phyloP scores from a whole-genome alignment of 2,329 filamentous ascomycete genomes.

The Elsinoe australis region DNA sequence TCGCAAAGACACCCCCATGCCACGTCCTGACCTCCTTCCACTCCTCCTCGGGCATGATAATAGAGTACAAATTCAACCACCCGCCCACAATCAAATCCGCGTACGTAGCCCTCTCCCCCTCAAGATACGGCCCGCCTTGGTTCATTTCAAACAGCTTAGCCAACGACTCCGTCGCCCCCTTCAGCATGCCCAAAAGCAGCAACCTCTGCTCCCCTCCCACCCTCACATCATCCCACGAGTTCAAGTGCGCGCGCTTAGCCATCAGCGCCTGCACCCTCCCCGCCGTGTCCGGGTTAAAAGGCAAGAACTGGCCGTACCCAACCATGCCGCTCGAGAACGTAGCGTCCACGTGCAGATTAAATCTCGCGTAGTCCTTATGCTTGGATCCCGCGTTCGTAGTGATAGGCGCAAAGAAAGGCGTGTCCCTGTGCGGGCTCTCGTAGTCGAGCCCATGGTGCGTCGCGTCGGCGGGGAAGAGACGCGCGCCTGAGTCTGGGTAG shows the following conservation, averaged over 20 bases:
- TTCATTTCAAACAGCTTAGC: slow-evolving; percentile 21
- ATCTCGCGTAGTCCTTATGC: slow-evolving; percentile 34
- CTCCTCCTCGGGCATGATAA: slow-evolving; percentile 18
- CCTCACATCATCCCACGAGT: slow-evolving; percentile 38
- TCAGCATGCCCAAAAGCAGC: slow-evolving; percentile 27
- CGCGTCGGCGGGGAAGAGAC: slow-evolving; percentile 44
- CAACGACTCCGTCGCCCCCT: slow-evolving; percentile 21
- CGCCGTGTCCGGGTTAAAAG: slow-evolving; percentile 45
- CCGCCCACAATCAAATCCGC: slow-evolving; percentile 52
- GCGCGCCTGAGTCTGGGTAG: slow-evolving; percentile 40
- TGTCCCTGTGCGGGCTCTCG: too few relatives aligned
- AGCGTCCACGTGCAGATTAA: slow-evolving; percentile 50
- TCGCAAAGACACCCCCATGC: background rate
- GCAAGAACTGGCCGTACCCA: too few relatives aligned
- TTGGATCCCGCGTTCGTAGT: too few relatives aligned
- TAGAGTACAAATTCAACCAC: slow-evolving; percentile 50
- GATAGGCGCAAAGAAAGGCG: too few relatives aligned
- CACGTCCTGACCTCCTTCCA: background rate
- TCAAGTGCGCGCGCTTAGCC: slow-evolving; percentile 38
- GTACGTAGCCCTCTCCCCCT: slow-evolving; percentile 42
- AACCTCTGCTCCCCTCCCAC: slow-evolving; percentile 35
- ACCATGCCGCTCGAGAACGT: slow-evolving; percentile 43
- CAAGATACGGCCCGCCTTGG: slow-evolving; percentile 41
- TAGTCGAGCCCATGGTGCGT: too few relatives aligned
- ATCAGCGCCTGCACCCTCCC: slow-evolving; percentile 44